A percentile compares a stretch with the other conserved stretches of the same genome.
Evolutionary conservation across 2,329 filamentous ascomycete genomes (phyloP).

Genomic region (Pestalotiopsis sp.): DNA sequence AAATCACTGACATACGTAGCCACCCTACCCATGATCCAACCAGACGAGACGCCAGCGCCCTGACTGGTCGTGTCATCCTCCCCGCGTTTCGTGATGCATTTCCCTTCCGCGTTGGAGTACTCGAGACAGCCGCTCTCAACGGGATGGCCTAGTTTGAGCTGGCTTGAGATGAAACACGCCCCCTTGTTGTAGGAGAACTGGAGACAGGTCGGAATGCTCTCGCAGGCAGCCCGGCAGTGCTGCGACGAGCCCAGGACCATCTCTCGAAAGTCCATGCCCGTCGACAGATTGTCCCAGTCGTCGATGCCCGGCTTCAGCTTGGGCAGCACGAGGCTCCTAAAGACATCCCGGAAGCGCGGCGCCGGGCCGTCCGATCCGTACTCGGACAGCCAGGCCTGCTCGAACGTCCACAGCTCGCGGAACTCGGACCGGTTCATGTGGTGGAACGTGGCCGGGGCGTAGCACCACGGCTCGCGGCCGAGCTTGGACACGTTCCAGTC

Average conservation of each 20-base stretch:
- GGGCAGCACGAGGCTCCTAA: slow-evolving; percentile 27
- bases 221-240: slow-evolving; percentile 19
- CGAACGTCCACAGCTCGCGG: slow-evolving; percentile 44
- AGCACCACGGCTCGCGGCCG: slow-evolving; percentile 48
- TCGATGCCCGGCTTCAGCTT: slow-evolving; percentile 20
- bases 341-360: slow-evolving; percentile 31
- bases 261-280: slow-evolving; percentile 22
- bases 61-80: not conserved
- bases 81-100: slow-evolving; percentile 2
- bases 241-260: slow-evolving; percentile 18
- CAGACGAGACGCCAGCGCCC: not conserved
- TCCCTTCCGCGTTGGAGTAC: slow-evolving; percentile 12
- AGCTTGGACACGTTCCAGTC: slow-evolving; percentile 43
- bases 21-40: slow-evolving; percentile 13
- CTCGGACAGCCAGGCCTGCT: slow-evolving; percentile 34
- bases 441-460: slow-evolving; percentile 49
- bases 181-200: slow-evolving; percentile 22
- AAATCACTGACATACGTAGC: slow-evolving; percentile 12
- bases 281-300: slow-evolving; percentile 33
- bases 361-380: slow-evolving; percentile 18
- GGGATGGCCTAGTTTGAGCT: slow-evolving; percentile 20
- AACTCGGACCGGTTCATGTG: slow-evolving; percentile 45
- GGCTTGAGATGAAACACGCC: slow-evolving; percentile 20
- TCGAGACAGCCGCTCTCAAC: slow-evolving; percentile 17
- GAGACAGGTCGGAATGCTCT: slow-evolving; percentile 20